Evolutionary conservation across 2,329 filamentous ascomycete species (phyloP), one percentile per base, ranked within the genome.

Genomic region (Plectosphaerella cucumerina): DNA sequence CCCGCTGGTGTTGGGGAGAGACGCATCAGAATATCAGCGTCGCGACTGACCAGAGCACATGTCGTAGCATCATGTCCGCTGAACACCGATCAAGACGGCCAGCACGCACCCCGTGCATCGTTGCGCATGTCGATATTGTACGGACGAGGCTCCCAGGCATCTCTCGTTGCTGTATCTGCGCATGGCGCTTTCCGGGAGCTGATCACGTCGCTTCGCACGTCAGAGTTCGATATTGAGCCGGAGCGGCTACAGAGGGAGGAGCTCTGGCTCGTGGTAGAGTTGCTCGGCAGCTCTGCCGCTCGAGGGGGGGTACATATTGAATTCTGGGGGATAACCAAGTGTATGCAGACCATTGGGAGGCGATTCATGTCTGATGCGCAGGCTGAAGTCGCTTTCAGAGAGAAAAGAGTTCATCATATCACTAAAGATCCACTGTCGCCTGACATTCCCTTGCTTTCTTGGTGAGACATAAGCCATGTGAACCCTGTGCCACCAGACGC

Each of bases 241-340:
- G 76, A 73, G n/a, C 68, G 79, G 56, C 71, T 75, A 51, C 69
- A 69, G 26, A 69, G 69, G 10, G 78, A 80, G 18, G 85, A 85
- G 17, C 66, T 91, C 51, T 95, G 88, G 87, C 73, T 97, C 49
- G 86, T 96, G 6, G 73, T 97, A 41, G 91, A 97, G 68, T 80
- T 87, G 57, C 79, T 93, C 60, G 87, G 84, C n/a, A 80, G 78
- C 11, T 74, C 63, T 21, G 60, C 63, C 21, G 59, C 59, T 4
- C 56, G 62, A 3, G 65, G 70, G 21, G 67, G 72, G 51, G 78
- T 89, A 8, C 69, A 73, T 41, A 71, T 80, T 2, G 82, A 78
- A 57, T 59, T 82, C 8, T 66, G 78, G 17, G 75, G 50, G 78
- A 78, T 50, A 72, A 72, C 9, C 68, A 70, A 0, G 65, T 80